Evolutionary conservation across 768 basidiomycete genomes (phyloP), one percentile per base, ranked within the genome.

Genomic region (Rickenella mellea): DNA sequence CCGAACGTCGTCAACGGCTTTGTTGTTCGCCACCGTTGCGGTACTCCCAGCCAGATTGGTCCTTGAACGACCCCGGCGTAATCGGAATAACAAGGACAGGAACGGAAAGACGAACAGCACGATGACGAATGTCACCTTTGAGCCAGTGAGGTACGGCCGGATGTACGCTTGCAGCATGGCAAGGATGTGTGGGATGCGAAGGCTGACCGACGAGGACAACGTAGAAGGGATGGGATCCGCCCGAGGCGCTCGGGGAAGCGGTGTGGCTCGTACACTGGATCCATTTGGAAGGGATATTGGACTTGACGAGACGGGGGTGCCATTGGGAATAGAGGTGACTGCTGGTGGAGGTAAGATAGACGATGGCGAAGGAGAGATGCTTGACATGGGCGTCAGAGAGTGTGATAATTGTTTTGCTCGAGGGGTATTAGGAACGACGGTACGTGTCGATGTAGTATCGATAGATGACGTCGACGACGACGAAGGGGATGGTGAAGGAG

Each of bases 371-470:
- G 51, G 28, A 52, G 47, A 21, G 55, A 36, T 36, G 48, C 48
- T 51, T 59, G 56, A 41, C 46, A 48, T n/a, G n/a, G 45, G 47
- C 36, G 20, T 48, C 22, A 39, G 25, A 40, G 47, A 33, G 45
- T 48, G 41, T 45, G 58, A 54, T 46, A 44, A 48, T 42, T 45
- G 59, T 26, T 44, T 51, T 17, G 55, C 58, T 1, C 65, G 62
- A 11, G 63, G 68, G 28, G 69, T 66, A 2, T 62, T 53, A 12
- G 83, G 83, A 17, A 82, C 77, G 2, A 78, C 69, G 4, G 85
- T 87, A 48, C 79, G 80, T 20, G 79, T 83, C 0, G 83, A 86
- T 2, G 73, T 69, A 6, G 81, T 83, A 0, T 83, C 85, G 24
- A 80, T 63, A 3, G 82, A 81, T 0, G 84, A 81, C 0, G 52